Evolutionary conservation across 169 alveolate species (phyloP).

Genomic region (Plasmodium relictum): DNA sequence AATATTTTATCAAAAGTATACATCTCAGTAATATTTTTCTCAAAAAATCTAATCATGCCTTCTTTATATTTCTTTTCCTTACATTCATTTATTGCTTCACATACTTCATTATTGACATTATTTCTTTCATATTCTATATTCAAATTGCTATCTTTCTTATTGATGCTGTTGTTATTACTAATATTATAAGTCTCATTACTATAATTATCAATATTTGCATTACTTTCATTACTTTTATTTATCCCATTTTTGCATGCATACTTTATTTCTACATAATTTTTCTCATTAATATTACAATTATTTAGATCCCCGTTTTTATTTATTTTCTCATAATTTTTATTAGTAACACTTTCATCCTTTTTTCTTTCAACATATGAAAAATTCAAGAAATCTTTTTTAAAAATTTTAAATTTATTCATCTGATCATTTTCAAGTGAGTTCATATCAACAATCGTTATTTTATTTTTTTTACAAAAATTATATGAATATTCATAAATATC

Average conservation of each 20-base stretch:
- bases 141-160: not conserved
- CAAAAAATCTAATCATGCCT: slow-evolving; percentile 22
- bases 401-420: too few species aligned
- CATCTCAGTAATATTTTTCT: slow-evolving; percentile 31
- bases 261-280: not conserved
- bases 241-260: not conserved
- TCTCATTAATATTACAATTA: not conserved
- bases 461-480: slow-evolving; percentile 49
- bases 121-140: not conserved
- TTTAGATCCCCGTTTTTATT: not conserved
- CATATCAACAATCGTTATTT: slow-evolving; percentile 26
- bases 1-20: slow-evolving; percentile 14
- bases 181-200: not conserved
- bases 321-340: not conserved
- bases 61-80: slow-evolving; percentile 37
- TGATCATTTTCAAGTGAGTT: too few species aligned
- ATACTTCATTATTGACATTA: not conserved
- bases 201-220: not conserved
- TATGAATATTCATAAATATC: slow-evolving; percentile 51
- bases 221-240: not conserved
- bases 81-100: not conserved
- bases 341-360: not conserved
- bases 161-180: too few species aligned
- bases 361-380: too few species aligned
- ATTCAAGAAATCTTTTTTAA: not conserved